A percentile compares a stretch with the other conserved stretches of the same genome.
These are phyloP conservation scores for Podila horticola DNA, from an alignment of 192 early-diverging fungal species.

Conservation along the genomic window DNA sequence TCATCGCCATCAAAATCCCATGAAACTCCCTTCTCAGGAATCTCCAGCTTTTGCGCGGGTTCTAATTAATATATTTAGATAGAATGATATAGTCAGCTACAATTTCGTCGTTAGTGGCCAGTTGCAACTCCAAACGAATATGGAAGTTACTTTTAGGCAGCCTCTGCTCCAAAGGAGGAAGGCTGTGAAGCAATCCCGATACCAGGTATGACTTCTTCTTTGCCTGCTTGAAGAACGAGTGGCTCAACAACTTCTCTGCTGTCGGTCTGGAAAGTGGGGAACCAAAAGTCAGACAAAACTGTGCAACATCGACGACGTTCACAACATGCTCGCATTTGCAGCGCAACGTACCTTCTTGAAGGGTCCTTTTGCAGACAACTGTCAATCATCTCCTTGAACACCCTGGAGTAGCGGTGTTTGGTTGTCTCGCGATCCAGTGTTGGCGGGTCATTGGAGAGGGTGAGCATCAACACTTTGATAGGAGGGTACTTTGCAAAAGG, in stretches of 20 bases:
- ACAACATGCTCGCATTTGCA: neutral
- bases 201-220: constrained; percentile 76
- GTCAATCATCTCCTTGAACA: constrained; percentile 91
- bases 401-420: constrained; percentile 77
- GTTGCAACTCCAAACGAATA: neutral
- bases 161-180: constrained; percentile 77
- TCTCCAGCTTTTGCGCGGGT: constrained; percentile 55
- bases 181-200: constrained; percentile 59
- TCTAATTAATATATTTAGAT: neutral
- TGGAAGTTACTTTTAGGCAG: constrained; percentile 57
- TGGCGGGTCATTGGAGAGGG: constrained; percentile 86
- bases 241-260: constrained; percentile 78
- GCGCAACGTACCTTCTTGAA: constrained; percentile 41
- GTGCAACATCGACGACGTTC: neutral
- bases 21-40: constrained; percentile 62
- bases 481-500: constrained; percentile 91
- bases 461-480: constrained; percentile 90
- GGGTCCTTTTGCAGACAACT: constrained; percentile 84
- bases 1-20: constrained; percentile 75
- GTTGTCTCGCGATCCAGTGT: constrained; percentile 83
- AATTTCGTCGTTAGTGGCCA: neutral
- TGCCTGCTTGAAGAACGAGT: constrained; percentile 82
- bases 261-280: constrained; percentile 59
- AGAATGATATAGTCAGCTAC: neutral
- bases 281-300: neutral